A percentile compares a stretch with the other conserved stretches of the same genome.
Evolutionary conservation across 2,329 filamentous ascomycete species (phyloP).

Genomic region (Arachnopeziza araneosa): DNA sequence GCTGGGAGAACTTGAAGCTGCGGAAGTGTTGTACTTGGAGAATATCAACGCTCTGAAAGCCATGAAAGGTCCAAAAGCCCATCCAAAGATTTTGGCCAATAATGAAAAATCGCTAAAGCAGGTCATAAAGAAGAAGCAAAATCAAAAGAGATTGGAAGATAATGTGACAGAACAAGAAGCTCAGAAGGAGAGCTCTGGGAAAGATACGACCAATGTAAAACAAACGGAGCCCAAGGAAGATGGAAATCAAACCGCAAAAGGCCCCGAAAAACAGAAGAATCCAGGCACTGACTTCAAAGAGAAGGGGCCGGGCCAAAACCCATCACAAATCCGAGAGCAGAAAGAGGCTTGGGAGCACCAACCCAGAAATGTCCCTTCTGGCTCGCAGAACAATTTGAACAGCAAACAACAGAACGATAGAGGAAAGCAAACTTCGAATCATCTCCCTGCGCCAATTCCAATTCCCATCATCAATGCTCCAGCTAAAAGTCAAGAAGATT

Average conservation of each 20-base stretch:
- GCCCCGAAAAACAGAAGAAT: not conserved
- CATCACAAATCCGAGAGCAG: not conserved
- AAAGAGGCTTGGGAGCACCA: not conserved
- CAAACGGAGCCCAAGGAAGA: not conserved
- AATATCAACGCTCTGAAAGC: not conserved
- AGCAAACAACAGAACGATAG: not conserved
- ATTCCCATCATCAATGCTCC: not conserved
- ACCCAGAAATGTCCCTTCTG: not conserved
- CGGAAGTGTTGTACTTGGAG: not conserved
- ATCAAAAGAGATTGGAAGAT: not conserved
- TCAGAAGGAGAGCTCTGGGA: not conserved
- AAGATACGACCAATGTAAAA: not conserved
- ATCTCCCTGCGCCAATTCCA: not conserved
- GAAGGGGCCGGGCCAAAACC: not conserved
- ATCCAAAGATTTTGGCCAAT: not conserved
- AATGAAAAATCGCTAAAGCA: not conserved
- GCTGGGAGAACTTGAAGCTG: not conserved
- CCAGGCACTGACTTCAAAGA: not conserved
- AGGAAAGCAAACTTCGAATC: not conserved
- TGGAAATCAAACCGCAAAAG: not conserved
- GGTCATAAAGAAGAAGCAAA: not conserved
- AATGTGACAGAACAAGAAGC: not conserved
- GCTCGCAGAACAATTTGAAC: not conserved
- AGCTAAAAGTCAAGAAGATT: not conserved
- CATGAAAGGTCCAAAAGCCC: not conserved